These are phyloP conservation scores for Tubosaeta brunneosetosa DNA, from an alignment of 768 basidiomycete genomes.

Conservation along the genomic window DNA sequence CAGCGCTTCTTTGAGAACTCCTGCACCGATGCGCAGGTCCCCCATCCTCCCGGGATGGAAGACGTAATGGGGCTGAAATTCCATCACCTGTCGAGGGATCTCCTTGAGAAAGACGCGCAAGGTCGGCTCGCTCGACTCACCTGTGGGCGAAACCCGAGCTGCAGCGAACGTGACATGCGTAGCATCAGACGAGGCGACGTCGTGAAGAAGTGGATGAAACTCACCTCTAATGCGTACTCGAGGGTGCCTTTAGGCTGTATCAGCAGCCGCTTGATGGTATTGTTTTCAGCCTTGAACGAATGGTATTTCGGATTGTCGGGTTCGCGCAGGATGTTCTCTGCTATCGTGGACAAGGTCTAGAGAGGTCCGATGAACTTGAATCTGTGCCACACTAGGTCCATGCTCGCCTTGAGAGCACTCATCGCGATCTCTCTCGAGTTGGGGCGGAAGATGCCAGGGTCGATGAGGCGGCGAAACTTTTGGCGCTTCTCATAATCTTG, in stretches of 20 bases:
- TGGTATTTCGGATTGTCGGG: slow-evolving; percentile 70
- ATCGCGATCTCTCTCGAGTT: slow-evolving; percentile 59
- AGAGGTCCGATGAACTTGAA: neutral
- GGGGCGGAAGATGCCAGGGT: slow-evolving; percentile 72
- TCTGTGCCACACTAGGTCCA: neutral
- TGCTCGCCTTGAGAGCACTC: slow-evolving; percentile 56
- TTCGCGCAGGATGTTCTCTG: slow-evolving; percentile 69
- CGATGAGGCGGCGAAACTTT: slow-evolving; percentile 68
- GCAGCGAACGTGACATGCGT: neutral
- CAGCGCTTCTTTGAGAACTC: slow-evolving; percentile 60
- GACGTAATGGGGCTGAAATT: slow-evolving; percentile 71
- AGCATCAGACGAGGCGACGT: neutral
- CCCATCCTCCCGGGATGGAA: slow-evolving; percentile 50
- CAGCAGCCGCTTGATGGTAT: slow-evolving; percentile 57
- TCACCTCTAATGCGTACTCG: slow-evolving; percentile 75
- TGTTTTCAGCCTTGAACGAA: slow-evolving; percentile 74
- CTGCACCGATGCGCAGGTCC: slow-evolving; percentile 59
- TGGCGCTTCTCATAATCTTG: slow-evolving; percentile 65
- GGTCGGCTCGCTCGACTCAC: slow-evolving; percentile 32
- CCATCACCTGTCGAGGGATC: slow-evolving; percentile 43
- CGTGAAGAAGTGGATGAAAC: slow-evolving; percentile 24
- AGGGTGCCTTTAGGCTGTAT: slow-evolving; percentile 68
- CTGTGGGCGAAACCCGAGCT: slow-evolving; percentile 75
- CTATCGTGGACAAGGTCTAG: slow-evolving; percentile 58
- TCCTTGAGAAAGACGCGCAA: neutral